Percentiles rank a stretch among this genome's conserved stretches.
Conservation (phyloP, 1,139 yeast species). For the Geotrichum candidum region DNA sequence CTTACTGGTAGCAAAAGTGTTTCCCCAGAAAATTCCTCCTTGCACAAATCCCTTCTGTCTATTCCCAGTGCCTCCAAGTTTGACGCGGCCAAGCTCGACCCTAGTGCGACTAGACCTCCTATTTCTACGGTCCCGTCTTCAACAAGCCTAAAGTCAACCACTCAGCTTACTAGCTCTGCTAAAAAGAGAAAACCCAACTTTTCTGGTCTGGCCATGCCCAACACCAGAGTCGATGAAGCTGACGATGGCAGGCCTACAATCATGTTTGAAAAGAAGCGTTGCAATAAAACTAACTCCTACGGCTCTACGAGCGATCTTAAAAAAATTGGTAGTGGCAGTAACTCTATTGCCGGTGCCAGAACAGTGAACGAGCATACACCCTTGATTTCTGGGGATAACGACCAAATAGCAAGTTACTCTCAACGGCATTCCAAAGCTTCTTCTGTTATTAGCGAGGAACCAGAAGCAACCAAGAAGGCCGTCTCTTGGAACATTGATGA, state of each 20-base stretch:
- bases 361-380: background rate
- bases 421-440: background rate
- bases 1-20: background rate
- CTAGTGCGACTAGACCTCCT: background rate
- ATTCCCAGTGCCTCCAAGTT: background rate
- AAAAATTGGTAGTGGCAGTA: conserved; percentile 4
- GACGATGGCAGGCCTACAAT: conserved; percentile 47
- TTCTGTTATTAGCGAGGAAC: background rate
- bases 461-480: background rate
- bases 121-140: background rate
- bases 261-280: conserved; percentile 38
- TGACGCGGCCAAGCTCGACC: background rate
- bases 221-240: conserved; percentile 62
- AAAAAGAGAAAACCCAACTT: conserved; percentile 50
- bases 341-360: conserved; percentile 10
- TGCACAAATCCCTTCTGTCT: background rate
- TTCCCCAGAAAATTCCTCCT: background rate
- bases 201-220: conserved; percentile 72
- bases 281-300: background rate
- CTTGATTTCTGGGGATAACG: background rate
- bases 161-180: background rate
- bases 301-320: background rate
- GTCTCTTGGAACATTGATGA: conserved; percentile 2
- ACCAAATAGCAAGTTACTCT: background rate
- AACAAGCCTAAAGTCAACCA: background rate